A percentile compares a stretch with the other conserved stretches of the same genome.
Conservation (phyloP, 2,329 filamentous ascomycete genomes). For the Myriosclerotinia duriaeana region DNA sequence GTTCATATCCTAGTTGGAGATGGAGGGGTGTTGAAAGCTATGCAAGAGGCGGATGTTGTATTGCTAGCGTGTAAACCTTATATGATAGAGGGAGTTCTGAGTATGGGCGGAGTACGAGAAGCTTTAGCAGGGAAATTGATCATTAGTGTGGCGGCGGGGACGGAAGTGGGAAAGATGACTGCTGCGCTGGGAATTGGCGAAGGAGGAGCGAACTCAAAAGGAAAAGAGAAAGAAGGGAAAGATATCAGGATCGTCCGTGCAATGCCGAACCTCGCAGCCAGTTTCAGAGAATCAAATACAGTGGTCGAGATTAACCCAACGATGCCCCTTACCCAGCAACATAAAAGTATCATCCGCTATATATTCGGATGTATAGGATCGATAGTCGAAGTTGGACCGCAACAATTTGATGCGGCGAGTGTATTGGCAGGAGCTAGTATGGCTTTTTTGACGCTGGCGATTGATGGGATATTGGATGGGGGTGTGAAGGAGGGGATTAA, state of each 20-base stretch:
- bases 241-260: conserved; percentile 67
- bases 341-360: conserved; percentile 60
- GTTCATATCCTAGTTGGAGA: conserved; percentile 47
- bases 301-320: conserved; percentile 52
- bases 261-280: conserved; percentile 81
- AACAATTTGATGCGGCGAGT: conserved; percentile 70
- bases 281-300: conserved; percentile 79
- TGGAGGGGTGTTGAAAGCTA: conserved; percentile 60
- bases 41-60: conserved; percentile 69
- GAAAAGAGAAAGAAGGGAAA: not conserved
- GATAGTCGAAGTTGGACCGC: conserved; percentile 64
- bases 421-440: conserved; percentile 73
- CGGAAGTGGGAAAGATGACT: conserved; percentile 64
- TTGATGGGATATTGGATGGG: conserved; percentile 75
- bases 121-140: conserved; percentile 78
- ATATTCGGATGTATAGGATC: conserved; percentile 75
- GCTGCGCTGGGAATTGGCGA: conserved; percentile 58
- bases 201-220: not conserved
- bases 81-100: conserved; percentile 67
- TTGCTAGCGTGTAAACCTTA: conserved; percentile 81
- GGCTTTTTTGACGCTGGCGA: conserved; percentile 71
- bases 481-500: conserved; percentile 77
- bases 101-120: conserved; percentile 64
- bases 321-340: not conserved
- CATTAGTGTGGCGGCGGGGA: conserved; percentile 78